These are phyloP conservation scores for Linderniella brevidens DNA, from an alignment of 257 asterid genomes.

Conservation along the genomic window DNA sequence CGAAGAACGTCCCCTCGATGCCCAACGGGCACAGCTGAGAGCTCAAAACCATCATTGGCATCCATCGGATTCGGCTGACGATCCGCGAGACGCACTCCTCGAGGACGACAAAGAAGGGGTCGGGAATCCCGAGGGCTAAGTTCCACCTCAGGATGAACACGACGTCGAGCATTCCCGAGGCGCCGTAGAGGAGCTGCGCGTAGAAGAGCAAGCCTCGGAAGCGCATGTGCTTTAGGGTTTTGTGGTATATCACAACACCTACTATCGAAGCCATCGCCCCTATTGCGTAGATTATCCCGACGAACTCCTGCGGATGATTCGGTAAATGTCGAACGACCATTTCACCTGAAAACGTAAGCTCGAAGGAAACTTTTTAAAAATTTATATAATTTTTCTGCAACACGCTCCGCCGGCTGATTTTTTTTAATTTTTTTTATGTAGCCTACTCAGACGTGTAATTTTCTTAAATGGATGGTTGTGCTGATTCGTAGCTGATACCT, in stretches of 20 bases:
- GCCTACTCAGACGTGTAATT: too few relatives aligned
- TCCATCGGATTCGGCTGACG: slow-evolving; percentile 39
- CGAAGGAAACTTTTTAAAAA: too few relatives aligned
- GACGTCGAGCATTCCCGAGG: slow-evolving; percentile 46
- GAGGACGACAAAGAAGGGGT: slow-evolving; percentile 29
- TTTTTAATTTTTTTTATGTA: too few relatives aligned
- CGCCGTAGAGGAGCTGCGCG: slow-evolving; percentile 34
- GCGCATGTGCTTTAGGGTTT: slow-evolving; percentile 41
- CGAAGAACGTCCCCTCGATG: slow-evolving; percentile 62
- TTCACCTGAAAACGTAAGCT: too few relatives aligned
- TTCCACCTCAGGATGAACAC: slow-evolving; percentile 43
- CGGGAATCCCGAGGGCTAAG: slow-evolving; percentile 44
- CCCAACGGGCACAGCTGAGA: slow-evolving; percentile 48
- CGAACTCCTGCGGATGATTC: slow-evolving; percentile 32
- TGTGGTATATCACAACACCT: slow-evolving; percentile 61
- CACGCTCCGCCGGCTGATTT: too few relatives aligned
- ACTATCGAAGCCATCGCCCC: slow-evolving; percentile 61
- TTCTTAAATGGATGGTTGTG: too few relatives aligned
- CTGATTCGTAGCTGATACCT: too few relatives aligned
- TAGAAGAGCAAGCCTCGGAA: slow-evolving; percentile 29
- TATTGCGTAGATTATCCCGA: slow-evolving; percentile 49
- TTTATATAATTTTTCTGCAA: too few relatives aligned
- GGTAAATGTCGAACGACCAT: background rate
- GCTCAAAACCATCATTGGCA: slow-evolving; percentile 62
- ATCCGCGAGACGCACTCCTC: slow-evolving; percentile 38